phyloP scores from a whole-genome alignment of 2,329 filamentous ascomycete genomes.

The Xylariaceae sp. region DNA sequence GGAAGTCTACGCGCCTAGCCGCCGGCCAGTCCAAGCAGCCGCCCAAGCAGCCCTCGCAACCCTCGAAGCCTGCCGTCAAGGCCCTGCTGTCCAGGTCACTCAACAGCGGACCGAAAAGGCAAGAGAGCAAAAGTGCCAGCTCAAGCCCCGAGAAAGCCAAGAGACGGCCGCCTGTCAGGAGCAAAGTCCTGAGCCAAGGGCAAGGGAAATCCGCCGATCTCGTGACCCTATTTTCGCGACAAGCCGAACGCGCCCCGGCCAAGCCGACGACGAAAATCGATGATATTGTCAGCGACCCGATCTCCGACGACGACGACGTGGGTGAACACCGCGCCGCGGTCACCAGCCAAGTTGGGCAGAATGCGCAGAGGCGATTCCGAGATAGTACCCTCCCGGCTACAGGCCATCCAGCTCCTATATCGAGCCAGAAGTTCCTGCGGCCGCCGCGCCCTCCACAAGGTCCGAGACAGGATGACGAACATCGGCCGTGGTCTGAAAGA shows the following conservation, averaged over 20 bases:
- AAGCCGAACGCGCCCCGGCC: conserved; percentile 42
- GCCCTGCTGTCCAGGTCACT: conserved; percentile 18
- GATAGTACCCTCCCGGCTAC: conserved; percentile 26
- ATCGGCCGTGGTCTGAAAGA: conserved; percentile 78
- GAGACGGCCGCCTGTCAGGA: conserved; percentile 15
- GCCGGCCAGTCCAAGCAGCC: no score
- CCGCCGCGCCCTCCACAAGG: conserved; percentile 27
- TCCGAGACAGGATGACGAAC: conserved; percentile 40
- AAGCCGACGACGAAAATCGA: conserved; percentile 30
- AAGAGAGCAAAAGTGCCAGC: conserved; percentile 30
- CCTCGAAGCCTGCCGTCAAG: conserved; percentile 15
- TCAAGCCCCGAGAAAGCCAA: conserved; percentile 39
- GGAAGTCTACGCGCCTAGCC: conserved; percentile 13
- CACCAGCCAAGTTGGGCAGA: conserved; percentile 48
- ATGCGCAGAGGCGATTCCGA: conserved; percentile 46
- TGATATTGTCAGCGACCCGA: conserved; percentile 47
- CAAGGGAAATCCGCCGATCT: conserved; percentile 50
- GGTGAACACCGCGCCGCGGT: conserved; percentile 40
- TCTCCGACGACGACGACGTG: conserved; percentile 55
- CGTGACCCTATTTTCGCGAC: conserved; percentile 53
- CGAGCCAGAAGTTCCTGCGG: conserved; percentile 46
- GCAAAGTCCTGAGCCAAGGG: conserved; percentile 33
- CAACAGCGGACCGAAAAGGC: conserved; percentile 15
- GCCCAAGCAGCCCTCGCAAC: no score
- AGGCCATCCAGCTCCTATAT: conserved; percentile 15